These are phyloP conservation scores for Phytophthora hybrid DNA, from an alignment of 352 stramenopile genomes.

Conservation along the genomic window DNA sequence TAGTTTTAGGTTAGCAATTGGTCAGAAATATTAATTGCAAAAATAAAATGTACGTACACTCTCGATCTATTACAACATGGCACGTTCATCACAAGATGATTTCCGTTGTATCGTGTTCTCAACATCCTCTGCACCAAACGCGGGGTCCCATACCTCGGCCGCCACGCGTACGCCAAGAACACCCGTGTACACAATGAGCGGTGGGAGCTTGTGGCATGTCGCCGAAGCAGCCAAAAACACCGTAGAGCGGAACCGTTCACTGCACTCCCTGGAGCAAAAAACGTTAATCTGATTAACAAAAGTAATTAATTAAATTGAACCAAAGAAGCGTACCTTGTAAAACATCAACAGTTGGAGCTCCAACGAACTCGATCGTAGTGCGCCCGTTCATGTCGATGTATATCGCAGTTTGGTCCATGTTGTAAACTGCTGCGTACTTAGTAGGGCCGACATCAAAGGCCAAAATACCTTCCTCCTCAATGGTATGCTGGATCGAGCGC, in stretches of 20 bases:
- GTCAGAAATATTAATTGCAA: neutral
- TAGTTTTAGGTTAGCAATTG: neutral
- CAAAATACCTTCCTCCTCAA: neutral
- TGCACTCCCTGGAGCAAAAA: neutral
- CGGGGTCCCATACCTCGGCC: neutral
- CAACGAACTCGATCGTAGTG: neutral
- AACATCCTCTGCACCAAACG: neutral
- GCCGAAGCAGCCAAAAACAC: neutral
- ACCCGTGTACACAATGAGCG: neutral
- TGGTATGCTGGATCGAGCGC: neutral
- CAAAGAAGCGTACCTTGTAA: neutral
- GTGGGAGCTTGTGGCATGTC: neutral
- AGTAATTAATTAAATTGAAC: no score
- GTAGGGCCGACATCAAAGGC: neutral
- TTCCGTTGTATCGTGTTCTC: neutral
- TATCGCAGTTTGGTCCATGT: slow-evolving; percentile 8
- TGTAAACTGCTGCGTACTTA: slow-evolving; percentile 10
- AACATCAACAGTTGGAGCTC: neutral
- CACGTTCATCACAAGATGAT: neutral
- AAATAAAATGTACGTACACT: neutral
- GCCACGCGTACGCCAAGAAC: neutral
- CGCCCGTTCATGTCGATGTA: slow-evolving; percentile 1
- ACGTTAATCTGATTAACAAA: neutral
- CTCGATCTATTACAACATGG: neutral
- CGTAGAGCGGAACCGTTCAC: neutral